Evolutionary conservation across 2,329 filamentous ascomycete species (phyloP).

Genomic region (Neopestalotiopsis clavispora): DNA sequence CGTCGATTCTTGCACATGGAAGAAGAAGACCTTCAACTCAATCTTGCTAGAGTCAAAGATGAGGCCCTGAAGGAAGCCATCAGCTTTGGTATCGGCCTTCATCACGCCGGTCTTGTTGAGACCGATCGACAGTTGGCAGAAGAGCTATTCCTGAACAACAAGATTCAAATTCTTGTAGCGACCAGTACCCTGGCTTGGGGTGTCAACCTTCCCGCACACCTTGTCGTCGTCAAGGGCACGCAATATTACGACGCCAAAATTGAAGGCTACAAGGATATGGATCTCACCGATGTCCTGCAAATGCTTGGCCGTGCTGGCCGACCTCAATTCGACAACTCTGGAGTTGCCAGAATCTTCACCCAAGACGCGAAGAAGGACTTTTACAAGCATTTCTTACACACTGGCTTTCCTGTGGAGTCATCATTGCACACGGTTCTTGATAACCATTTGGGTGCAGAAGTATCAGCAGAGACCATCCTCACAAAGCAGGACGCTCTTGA

Average conservation of each 20-base stretch:
- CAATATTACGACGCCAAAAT: constrained; percentile 98
- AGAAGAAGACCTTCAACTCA: constrained; percentile 89
- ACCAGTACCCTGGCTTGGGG: constrained; percentile 98
- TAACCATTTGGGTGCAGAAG: constrained; percentile 94
- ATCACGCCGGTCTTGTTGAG: constrained; percentile 96
- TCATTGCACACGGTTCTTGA: constrained; percentile 95
- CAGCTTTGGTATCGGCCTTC: constrained; percentile 94
- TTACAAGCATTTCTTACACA: constrained; percentile 99
- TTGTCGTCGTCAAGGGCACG: constrained; percentile 97
- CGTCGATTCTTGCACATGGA: constrained; percentile 91
- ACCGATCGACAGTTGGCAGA: constrained; percentile 90
- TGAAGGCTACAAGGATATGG: constrained; percentile 98
- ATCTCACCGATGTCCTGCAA: constrained; percentile 94
- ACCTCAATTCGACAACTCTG: constrained; percentile 94
- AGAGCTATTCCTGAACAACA: constrained; percentile 95
- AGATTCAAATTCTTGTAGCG: constrained; percentile 95
- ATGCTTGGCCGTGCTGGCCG: constrained; percentile 96
- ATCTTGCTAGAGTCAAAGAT: constrained; percentile 90
- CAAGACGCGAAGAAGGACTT: constrained; percentile 98
- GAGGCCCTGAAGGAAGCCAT: constrained; percentile 92
- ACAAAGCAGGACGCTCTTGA: constrained; percentile 98
- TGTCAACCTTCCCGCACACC: constrained; percentile 93
- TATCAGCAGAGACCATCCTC: constrained; percentile 88
- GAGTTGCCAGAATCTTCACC: constrained; percentile 96
- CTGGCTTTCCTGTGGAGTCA: constrained; percentile 96